Evolutionary conservation across 208 protist species (phyloP).

Genomic region (Wallacemonas sp.): DNA sequence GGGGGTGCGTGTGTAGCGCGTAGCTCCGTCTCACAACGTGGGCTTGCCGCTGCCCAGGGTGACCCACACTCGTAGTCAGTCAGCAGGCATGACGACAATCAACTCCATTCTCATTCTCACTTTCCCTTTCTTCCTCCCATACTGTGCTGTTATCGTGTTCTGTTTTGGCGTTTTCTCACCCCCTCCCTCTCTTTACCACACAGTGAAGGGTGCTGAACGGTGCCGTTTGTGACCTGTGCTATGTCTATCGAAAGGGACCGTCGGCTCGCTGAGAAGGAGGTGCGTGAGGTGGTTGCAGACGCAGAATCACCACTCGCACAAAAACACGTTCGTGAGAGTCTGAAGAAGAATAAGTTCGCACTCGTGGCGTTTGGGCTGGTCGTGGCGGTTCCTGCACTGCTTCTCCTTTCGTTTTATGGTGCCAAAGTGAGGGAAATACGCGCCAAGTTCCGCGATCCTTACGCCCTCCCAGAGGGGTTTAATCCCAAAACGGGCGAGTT

Average conservation of each 20-base stretch:
- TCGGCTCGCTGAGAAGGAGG: constrained; percentile 51
- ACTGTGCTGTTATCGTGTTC: no score
- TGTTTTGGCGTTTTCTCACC: no score
- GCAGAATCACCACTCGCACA: constrained; percentile 65
- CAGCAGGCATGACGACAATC: no score
- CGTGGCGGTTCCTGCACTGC: constrained; percentile 42
- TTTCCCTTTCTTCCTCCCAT: no score
- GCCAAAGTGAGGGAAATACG: constrained; percentile 60
- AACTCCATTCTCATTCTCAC: no score
- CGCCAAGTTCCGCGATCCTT: constrained; percentile 65
- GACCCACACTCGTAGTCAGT: no score
- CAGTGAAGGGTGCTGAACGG: not conserved
- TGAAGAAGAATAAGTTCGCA: constrained; percentile 76
- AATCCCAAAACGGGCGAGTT: constrained; percentile 61
- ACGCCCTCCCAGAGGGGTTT: constrained; percentile 72
- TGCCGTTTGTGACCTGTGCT: not conserved
- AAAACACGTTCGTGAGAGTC: constrained; percentile 53
- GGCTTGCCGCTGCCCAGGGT: no score
- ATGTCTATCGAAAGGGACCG: constrained; percentile 46
- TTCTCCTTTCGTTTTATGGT: constrained; percentile 70
- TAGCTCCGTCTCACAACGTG: no score
- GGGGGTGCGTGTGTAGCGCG: no score
- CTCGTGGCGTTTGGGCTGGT: constrained; percentile 45
- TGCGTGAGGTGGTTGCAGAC: constrained; percentile 61
- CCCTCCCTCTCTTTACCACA: not conserved